These are phyloP conservation scores for Eucalyptus sp. DNA, from an alignment of 345 rosid genomes.

Conservation along the genomic window DNA sequence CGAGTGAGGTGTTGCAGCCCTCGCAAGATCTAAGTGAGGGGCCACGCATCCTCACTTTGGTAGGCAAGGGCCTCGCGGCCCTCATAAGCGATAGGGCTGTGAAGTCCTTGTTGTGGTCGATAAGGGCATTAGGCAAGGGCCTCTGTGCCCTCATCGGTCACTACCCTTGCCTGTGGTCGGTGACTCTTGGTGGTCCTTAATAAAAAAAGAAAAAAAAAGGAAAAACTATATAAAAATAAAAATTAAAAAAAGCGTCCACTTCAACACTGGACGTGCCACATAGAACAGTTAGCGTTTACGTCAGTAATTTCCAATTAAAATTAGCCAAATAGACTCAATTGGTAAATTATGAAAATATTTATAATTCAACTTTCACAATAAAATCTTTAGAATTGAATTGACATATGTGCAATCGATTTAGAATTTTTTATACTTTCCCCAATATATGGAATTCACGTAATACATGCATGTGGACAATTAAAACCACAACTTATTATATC, in stretches of 20 bases:
- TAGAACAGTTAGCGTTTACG: accelerated
- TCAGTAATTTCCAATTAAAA: background rate
- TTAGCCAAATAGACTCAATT: too few relatives aligned
- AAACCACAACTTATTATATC: background rate
- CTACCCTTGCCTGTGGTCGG: accelerated
- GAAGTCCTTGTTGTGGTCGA: background rate
- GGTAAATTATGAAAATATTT: too few relatives aligned
- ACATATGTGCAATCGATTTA: too few relatives aligned
- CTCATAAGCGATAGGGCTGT: background rate
- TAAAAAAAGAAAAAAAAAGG: too few relatives aligned
- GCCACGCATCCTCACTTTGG: background rate
- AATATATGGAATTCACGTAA: background rate
- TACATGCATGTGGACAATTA: background rate
- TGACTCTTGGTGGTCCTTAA: background rate
- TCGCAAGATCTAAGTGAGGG: background rate
- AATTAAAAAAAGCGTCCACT: background rate
- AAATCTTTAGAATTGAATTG: too few relatives aligned
- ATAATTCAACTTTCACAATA: background rate
- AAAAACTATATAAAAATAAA: too few relatives aligned
- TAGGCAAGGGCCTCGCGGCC: accelerated
- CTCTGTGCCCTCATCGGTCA: accelerated
- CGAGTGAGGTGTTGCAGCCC: background rate
- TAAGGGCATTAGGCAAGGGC: too few relatives aligned
- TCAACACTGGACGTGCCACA: accelerated
- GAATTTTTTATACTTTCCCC: background rate